A percentile compares a stretch with the other conserved stretches of the same genome.
phyloP scores from a whole-genome alignment of 2,329 filamentous ascomycete species.

The Ascochyta viciae-villosae region DNA sequence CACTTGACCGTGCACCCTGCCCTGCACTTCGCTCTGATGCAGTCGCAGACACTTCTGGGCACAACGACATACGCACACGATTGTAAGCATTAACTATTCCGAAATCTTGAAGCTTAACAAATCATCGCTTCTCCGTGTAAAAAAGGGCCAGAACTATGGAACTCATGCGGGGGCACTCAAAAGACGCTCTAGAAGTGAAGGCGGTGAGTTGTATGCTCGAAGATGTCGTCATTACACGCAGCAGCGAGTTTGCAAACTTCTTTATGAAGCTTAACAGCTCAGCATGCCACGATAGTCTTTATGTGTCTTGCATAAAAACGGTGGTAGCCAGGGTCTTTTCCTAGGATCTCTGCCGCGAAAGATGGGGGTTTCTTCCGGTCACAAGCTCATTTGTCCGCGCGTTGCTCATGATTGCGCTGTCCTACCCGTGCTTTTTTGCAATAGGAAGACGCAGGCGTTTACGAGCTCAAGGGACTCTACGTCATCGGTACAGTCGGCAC shows the following conservation, averaged over 20 bases:
- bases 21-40: background rate
- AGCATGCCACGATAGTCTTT: slow-evolving; percentile 1
- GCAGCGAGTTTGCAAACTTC: background rate
- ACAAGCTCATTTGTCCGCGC: background rate
- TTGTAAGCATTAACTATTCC: too few species aligned
- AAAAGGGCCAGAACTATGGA: too few species aligned
- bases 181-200: background rate
- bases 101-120: too few species aligned
- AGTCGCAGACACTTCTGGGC: background rate
- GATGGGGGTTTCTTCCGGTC: background rate
- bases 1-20: background rate
- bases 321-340: background rate
- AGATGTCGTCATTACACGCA: slow-evolving; percentile 8
- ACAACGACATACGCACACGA: too few species aligned
- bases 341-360: slow-evolving; percentile 1
- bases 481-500: background rate
- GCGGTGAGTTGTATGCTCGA: background rate
- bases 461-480: slow-evolving; percentile 15
- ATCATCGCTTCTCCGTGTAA: too few species aligned
- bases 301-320: slow-evolving; percentile 4
- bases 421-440: background rate
- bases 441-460: slow-evolving; percentile 22
- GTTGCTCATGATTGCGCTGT: background rate
- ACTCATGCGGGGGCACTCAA: background rate
- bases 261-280: slow-evolving; percentile 1